Evolutionary conservation across 78 protist species (phyloP).

Genomic region (Polysphondylium violaceum): DNA sequence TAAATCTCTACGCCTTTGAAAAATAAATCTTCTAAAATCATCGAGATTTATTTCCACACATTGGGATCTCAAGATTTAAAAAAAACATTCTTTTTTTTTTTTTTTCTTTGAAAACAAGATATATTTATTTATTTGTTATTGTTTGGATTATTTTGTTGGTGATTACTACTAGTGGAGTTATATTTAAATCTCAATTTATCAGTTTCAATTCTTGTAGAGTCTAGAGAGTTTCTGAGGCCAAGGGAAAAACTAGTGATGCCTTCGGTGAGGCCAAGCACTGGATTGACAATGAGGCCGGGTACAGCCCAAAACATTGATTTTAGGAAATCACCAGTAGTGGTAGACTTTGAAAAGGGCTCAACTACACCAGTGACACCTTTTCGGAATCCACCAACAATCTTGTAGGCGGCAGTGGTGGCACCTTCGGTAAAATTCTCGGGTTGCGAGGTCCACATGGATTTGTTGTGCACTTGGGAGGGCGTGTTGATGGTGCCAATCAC

Average conservation of each 20-base stretch:
- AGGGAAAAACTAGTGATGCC: slow-evolving; percentile 33
- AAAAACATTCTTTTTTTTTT: too few species aligned
- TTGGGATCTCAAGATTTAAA: too few species aligned
- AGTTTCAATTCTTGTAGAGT: slow-evolving; percentile 38
- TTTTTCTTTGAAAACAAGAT: too few species aligned
- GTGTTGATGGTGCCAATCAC: neutral
- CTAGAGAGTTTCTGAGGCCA: slow-evolving; percentile 48
- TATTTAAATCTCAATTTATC: slow-evolving; percentile 27
- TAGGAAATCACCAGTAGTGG: slow-evolving; percentile 25
- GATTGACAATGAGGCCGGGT: slow-evolving; percentile 40
- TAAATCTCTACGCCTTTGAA: too few species aligned
- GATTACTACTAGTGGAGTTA: neutral
- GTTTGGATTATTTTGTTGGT: neutral
- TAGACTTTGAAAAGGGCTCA: slow-evolving; percentile 3
- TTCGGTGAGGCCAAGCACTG: slow-evolving; percentile 38
- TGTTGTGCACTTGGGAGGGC: neutral
- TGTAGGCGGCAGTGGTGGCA: slow-evolving; percentile 6
- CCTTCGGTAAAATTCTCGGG: slow-evolving; percentile 44
- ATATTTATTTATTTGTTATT: too few species aligned
- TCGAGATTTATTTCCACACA: too few species aligned
- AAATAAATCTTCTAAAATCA: too few species aligned
- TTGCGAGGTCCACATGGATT: neutral
- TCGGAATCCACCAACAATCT: slow-evolving; percentile 47
- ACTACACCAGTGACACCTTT: slow-evolving; percentile 51
- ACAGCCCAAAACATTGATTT: slow-evolving; percentile 41